These are phyloP conservation scores for Carex scoparia DNA, from an alignment of 176 grass and related monocot species.

Conservation along the genomic window DNA sequence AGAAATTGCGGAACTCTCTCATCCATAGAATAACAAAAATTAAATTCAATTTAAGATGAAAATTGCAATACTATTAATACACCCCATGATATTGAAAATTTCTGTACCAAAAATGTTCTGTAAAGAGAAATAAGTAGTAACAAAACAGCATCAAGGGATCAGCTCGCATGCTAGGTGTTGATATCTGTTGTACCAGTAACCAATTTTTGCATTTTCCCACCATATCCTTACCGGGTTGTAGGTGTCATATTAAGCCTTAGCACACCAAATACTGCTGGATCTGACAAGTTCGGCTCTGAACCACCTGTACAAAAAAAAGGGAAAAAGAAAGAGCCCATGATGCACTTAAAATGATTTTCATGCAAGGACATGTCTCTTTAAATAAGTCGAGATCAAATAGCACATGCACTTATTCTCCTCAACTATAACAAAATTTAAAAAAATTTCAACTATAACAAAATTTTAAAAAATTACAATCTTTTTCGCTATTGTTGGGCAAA, in stretches of 20 bases:
- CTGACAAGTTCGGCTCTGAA: conserved; percentile 72
- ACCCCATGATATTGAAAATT: no score
- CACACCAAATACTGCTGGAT: conserved; percentile 55
- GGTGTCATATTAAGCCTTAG: not conserved
- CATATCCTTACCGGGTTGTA: conserved; percentile 57
- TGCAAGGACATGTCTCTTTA: not conserved
- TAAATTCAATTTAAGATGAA: no score
- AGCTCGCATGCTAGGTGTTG: no score
- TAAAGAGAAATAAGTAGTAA: no score
- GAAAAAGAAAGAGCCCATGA: not conserved
- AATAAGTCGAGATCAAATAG: not conserved
- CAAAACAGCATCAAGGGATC: no score
- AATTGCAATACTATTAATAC: no score
- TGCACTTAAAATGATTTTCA: no score
- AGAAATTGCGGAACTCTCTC: no score
- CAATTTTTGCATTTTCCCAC: conserved; percentile 62
- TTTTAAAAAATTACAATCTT: not conserved
- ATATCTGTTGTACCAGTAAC: conserved; percentile 48
- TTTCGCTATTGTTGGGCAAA: not conserved
- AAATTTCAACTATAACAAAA: not conserved
- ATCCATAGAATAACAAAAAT: no score
- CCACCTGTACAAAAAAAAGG: conserved; percentile 26
- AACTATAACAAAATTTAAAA: not conserved
- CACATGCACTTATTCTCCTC: not conserved
- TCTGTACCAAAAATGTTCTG: no score